A percentile compares a stretch with the other conserved stretches of the same genome.
Evolutionary conservation across 2,329 filamentous ascomycete species (phyloP).

Genomic region (Pestalotiopsis sp.): DNA sequence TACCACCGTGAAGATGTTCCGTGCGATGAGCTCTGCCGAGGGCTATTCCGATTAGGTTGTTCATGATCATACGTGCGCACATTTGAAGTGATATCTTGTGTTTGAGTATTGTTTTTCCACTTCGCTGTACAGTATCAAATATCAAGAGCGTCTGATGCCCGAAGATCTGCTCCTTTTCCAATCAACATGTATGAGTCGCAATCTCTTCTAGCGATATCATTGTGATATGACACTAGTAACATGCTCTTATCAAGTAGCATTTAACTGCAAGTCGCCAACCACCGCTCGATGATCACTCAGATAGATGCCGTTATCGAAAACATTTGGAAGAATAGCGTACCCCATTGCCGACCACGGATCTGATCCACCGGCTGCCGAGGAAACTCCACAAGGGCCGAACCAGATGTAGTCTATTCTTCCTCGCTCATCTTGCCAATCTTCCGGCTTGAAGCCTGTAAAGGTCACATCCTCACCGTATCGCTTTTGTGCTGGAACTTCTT

Average conservation of each 20-base stretch:
- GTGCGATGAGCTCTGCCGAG: no score
- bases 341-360: conserved; percentile 9
- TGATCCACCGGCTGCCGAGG: background rate
- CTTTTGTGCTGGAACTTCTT: conserved; percentile 47
- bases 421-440: conserved; percentile 38
- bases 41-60: no score
- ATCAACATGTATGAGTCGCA: no score
- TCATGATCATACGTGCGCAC: no score
- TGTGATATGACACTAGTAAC: background rate
- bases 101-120: no score
- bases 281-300: conserved; percentile 61
- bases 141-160: no score
- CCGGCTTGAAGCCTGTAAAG: conserved; percentile 66
- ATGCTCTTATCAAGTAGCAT: background rate
- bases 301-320: conserved; percentile 62
- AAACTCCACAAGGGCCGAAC: conserved; percentile 39
- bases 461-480: conserved; percentile 46
- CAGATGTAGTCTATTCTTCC: conserved; percentile 70
- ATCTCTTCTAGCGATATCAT: no score
- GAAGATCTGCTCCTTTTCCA: no score
- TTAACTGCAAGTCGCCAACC: background rate
- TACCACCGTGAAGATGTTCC: background rate
- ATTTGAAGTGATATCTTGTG: no score
- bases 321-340: conserved; percentile 60
- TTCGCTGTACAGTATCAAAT: no score